Conservation (phyloP, 2,329 filamentous ascomycete species). For the Colletotrichum sp. region DNA sequence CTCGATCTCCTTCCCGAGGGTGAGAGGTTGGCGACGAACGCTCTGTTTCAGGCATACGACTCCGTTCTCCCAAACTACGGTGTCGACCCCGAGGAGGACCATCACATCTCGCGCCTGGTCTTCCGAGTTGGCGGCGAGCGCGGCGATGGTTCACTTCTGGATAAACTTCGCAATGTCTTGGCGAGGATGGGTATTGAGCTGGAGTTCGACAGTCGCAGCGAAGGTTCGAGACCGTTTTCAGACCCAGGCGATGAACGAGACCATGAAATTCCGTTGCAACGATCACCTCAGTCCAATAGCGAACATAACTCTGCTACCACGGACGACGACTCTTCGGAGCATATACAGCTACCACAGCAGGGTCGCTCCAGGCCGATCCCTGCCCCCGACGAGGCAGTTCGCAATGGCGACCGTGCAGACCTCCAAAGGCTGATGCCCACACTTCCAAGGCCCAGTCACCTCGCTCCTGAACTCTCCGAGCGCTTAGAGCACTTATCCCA, state of each 20-base stretch:
- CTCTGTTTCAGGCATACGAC: constrained; percentile 83
- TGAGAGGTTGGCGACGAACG: constrained; percentile 72
- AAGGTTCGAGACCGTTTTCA: background rate
- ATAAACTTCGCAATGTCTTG: constrained; percentile 74
- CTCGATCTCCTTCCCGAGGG: constrained; percentile 60
- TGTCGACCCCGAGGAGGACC: constrained; percentile 74
- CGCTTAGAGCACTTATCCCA: background rate
- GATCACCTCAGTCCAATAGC: background rate
- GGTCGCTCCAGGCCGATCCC: background rate
- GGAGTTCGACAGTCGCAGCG: constrained; percentile 53
- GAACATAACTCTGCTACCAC: background rate
- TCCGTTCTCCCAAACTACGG: constrained; percentile 73
- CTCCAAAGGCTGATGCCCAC: background rate
- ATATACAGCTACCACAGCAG: background rate
- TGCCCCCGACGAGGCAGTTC: background rate
- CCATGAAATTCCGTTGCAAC: background rate
- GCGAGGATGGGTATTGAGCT: constrained; percentile 73
- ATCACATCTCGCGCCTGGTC: constrained; percentile 76
- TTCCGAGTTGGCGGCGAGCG: constrained; percentile 76
- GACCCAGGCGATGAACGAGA: background rate
- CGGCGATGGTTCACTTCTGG: constrained; percentile 61
- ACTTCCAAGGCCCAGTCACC: background rate
- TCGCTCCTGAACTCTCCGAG: background rate
- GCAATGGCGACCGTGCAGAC: background rate
- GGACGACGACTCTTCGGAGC: background rate